phyloP scores from a whole-genome alignment of 495 filamentous ascomycete species.

The Podospora appendiculata region DNA sequence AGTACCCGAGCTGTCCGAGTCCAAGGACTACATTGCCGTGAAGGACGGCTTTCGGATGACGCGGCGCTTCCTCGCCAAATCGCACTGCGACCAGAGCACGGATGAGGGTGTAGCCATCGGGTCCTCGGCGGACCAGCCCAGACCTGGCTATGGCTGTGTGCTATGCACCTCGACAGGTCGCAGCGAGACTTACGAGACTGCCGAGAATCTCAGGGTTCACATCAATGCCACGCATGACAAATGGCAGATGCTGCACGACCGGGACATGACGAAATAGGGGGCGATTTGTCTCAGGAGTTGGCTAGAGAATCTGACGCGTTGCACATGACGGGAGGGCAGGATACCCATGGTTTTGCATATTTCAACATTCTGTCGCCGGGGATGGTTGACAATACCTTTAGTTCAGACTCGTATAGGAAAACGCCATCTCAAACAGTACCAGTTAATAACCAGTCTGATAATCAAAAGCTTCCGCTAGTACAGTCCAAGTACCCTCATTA shows the following conservation, averaged over 20 bases:
- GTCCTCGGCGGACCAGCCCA: constrained; percentile 7
- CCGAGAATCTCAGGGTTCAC: constrained; percentile 21
- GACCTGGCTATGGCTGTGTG: constrained; percentile 12
- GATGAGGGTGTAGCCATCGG: constrained; percentile 6
- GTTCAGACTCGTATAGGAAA: too few species aligned
- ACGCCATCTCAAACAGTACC: too few species aligned
- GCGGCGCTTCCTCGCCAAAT: constrained; percentile 30
- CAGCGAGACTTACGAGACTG: constrained; percentile 23
- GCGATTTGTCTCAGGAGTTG: too few species aligned
- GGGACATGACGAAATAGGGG: constrained; percentile 18
- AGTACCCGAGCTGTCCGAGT: constrained; percentile 5
- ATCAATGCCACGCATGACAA: constrained; percentile 29
- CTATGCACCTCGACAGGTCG: constrained; percentile 24
- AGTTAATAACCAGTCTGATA: too few species aligned
- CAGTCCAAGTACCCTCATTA: too few species aligned
- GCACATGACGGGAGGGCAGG: too few species aligned
- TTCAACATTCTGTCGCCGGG: too few species aligned
- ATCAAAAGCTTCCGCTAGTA: too few species aligned
- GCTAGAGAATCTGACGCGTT: too few species aligned
- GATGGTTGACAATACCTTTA: too few species aligned
- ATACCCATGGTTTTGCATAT: too few species aligned
- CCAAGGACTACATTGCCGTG: constrained; percentile 8
- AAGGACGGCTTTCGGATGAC: constrained; percentile 31
- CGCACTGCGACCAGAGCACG: constrained; percentile 22
- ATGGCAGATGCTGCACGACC: constrained; percentile 34